Evolutionary conservation across 805 yeast species (phyloP).

Genomic region (Yarrowia hollandica): DNA sequence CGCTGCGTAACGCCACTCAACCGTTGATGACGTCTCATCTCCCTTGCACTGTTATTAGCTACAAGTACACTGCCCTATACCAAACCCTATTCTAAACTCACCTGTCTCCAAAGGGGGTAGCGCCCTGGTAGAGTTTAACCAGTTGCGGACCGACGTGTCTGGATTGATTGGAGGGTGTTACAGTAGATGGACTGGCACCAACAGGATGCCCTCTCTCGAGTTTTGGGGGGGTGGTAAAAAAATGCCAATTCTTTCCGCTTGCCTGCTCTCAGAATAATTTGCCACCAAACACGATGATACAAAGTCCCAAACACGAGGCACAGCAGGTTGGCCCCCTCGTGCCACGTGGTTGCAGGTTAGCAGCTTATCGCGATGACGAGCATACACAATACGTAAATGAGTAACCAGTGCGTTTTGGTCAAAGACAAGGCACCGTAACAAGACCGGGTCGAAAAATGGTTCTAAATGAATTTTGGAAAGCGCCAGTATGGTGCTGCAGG

Average conservation of each 20-base stretch:
- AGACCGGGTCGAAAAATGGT: too few species aligned
- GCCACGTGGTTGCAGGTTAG: not conserved
- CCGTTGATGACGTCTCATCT: not conserved
- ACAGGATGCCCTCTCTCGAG: too few species aligned
- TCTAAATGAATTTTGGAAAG: not conserved
- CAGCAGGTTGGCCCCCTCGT: too few species aligned
- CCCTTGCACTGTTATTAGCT: not conserved
- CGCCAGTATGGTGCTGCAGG: too few species aligned
- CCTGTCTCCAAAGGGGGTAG: conserved; percentile 24
- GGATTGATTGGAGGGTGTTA: conserved; percentile 13
- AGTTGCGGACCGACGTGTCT: conserved; percentile 24
- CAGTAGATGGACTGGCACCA: too few species aligned
- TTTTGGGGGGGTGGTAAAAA: not conserved
- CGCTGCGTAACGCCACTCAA: too few species aligned
- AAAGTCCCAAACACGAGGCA: too few species aligned
- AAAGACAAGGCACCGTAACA: too few species aligned
- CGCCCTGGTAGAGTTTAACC: conserved; percentile 13
- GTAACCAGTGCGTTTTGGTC: too few species aligned
- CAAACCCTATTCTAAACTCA: not conserved
- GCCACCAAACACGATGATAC: too few species aligned
- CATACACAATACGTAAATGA: not conserved
- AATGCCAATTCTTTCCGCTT: too few species aligned
- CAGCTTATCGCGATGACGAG: not conserved
- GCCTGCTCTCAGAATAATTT: too few species aligned
- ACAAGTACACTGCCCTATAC: conserved; percentile 13